These are phyloP conservation scores for Priceomyces haplophilus DNA, from an alignment of 805 yeast species.

Conservation along the genomic window DNA sequence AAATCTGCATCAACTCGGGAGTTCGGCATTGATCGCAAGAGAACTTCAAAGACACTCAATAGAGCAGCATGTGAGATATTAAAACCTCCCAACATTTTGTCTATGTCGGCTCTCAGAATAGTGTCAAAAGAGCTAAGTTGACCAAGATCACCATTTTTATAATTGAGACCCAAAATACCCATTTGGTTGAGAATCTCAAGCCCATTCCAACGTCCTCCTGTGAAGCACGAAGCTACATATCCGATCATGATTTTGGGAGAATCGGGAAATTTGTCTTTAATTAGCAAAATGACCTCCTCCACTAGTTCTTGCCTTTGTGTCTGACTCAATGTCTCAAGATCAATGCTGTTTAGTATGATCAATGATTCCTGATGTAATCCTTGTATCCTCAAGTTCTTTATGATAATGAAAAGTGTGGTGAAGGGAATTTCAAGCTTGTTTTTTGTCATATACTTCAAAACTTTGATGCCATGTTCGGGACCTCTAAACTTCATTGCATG, in stretches of 20 bases:
- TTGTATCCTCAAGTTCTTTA: slow-evolving; percentile 27
- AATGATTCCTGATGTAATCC: slow-evolving; percentile 34
- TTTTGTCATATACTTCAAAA: slow-evolving; percentile 30
- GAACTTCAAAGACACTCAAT: slow-evolving; percentile 22
- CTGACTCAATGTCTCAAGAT: slow-evolving; percentile 16
- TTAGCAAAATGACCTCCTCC: slow-evolving; percentile 30
- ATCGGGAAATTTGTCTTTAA: slow-evolving; percentile 24
- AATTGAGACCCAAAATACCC: slow-evolving; percentile 22
- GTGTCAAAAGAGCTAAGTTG: slow-evolving; percentile 10
- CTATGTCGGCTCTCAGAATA: slow-evolving; percentile 32
- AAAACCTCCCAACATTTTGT: slow-evolving; percentile 20
- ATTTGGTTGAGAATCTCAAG: slow-evolving; percentile 25
- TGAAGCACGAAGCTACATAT: slow-evolving; percentile 31
- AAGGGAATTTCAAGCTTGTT: slow-evolving; percentile 24
- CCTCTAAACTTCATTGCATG: slow-evolving; percentile 40
- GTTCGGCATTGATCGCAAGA: slow-evolving; percentile 15
- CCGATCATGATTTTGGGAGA: slow-evolving; percentile 37
- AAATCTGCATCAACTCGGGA: slow-evolving; percentile 14
- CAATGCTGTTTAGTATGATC: slow-evolving; percentile 29
- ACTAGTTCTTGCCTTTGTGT: slow-evolving; percentile 20
- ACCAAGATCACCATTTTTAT: slow-evolving; percentile 20
- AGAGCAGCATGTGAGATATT: slow-evolving; percentile 19
- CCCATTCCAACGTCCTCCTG: slow-evolving; percentile 10
- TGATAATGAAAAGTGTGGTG: slow-evolving; percentile 23
- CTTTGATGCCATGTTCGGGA: slow-evolving; percentile 27